Percentiles rank a stretch among this genome's conserved stretches.
Evolutionary conservation across 768 basidiomycete species (phyloP).

Genomic region (Termitomyces sp.): DNA sequence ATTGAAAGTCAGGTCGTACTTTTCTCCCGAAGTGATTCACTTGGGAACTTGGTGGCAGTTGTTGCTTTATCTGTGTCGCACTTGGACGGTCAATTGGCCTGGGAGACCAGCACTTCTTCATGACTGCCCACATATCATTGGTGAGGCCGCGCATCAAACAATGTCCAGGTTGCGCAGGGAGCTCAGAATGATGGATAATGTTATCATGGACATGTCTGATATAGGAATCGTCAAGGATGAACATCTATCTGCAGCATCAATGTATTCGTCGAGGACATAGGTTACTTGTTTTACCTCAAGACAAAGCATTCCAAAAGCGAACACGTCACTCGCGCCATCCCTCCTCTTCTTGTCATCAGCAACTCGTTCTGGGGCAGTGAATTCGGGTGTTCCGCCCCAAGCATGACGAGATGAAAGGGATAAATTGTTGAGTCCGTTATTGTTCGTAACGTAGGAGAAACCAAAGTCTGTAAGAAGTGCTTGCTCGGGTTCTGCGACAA

Average conservation of each 20-base stretch:
- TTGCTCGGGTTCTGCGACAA: conserved; percentile 29
- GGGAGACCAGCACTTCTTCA: neutral
- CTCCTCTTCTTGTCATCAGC: conserved; percentile 2
- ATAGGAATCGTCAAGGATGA: rapidly evolving
- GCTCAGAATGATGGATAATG: neutral
- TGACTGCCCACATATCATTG: neutral
- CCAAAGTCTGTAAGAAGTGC: conserved; percentile 34
- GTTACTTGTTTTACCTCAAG: neutral
- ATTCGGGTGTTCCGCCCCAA: conserved; percentile 17
- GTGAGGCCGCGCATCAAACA: neutral
- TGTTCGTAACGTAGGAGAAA: conserved; percentile 10
- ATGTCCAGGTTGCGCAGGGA: neutral
- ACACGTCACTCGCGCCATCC: conserved; percentile 6
- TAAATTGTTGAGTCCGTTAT: conserved; percentile 9
- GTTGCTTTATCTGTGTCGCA: neutral
- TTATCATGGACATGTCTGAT: neutral
- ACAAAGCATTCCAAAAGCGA: conserved; percentile 9
- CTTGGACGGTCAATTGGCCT: neutral
- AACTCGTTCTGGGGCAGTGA: conserved; percentile 27
- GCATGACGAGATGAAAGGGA: conserved; percentile 8
- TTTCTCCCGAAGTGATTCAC: too few species aligned
- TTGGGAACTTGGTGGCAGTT: neutral
- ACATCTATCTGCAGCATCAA: neutral
- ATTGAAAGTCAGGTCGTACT: neutral
- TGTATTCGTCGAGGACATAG: neutral